A percentile compares a stretch with the other conserved stretches of the same genome.
phyloP scores from a whole-genome alignment of 352 stramenopile species.

The Globisporangium paddicum region DNA sequence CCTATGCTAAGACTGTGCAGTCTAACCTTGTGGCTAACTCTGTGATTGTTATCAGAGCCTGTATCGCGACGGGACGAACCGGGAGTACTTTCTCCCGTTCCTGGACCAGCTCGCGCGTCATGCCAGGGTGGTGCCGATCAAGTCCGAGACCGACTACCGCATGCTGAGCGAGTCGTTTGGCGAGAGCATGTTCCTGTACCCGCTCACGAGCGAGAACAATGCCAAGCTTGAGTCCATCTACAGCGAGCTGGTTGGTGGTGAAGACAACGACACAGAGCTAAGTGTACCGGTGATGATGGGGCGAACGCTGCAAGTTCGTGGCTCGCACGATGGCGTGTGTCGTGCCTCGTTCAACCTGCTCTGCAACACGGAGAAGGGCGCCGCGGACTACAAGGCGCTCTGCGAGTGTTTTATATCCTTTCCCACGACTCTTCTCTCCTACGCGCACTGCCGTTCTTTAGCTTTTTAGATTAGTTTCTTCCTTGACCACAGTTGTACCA shows the following conservation, averaged over 20 bases:
- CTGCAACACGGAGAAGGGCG: conserved; percentile 92
- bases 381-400: conserved; percentile 94
- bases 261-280: conserved; percentile 22
- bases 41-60: conserved; percentile 57
- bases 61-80: conserved; percentile 95
- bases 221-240: conserved; percentile 43
- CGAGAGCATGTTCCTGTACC: conserved; percentile 51
- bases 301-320: conserved; percentile 44
- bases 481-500: conserved; percentile 19
- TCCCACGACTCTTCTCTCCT: neutral
- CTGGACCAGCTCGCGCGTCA: conserved; percentile 91
- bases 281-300: conserved; percentile 81
- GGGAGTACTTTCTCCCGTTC: conserved; percentile 97
- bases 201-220: conserved; percentile 29
- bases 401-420: conserved; percentile 72
- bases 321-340: conserved; percentile 40
- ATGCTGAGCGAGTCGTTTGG: conserved; percentile 31
- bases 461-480: neutral
- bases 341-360: conserved; percentile 91
- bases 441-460: neutral
- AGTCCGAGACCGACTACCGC: conserved; percentile 73
- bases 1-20: no score
- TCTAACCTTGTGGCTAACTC: neutral
- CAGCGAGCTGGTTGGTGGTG: conserved; percentile 25
- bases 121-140: conserved; percentile 73